These are phyloP conservation scores for Mucor indicus DNA, from an alignment of 371 early-diverging fungal genomes.

Conservation along the genomic window DNA sequence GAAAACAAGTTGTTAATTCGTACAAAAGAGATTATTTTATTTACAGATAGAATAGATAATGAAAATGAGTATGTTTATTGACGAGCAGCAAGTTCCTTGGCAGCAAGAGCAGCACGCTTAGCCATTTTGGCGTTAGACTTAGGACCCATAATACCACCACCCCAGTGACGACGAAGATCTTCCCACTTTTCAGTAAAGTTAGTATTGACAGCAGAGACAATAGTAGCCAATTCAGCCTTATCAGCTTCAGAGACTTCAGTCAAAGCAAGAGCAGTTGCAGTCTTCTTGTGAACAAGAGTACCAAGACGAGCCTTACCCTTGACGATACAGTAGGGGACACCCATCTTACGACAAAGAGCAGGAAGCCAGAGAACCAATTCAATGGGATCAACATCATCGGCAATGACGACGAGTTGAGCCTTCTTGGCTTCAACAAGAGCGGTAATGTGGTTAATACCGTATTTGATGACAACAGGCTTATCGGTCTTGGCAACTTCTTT, in stretches of 20 bases:
- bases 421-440: slow-evolving; percentile 98
- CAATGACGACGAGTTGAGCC: slow-evolving; percentile 98
- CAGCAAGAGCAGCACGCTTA: slow-evolving; percentile 75
- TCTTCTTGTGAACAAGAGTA: slow-evolving; percentile 99
- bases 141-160: slow-evolving; percentile 95
- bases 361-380: slow-evolving; percentile 99
- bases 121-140: slow-evolving; percentile 83
- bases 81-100: slow-evolving; percentile 63
- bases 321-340: slow-evolving; percentile 98
- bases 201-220: slow-evolving; percentile 90
- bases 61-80: slow-evolving; percentile 46
- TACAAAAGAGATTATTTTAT: no score
- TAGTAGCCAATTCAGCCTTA: slow-evolving; percentile 84
- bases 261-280: slow-evolving; percentile 95
- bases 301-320: slow-evolving; percentile 98
- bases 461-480: slow-evolving; percentile 97
- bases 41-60: no score
- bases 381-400: slow-evolving; percentile 99
- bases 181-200: slow-evolving; percentile 94
- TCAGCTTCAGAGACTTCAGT: slow-evolving; percentile 96
- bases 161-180: slow-evolving; percentile 89
- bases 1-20: no score
- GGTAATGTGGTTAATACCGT: slow-evolving; percentile 99
- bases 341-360: slow-evolving; percentile 99
- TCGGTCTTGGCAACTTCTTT: slow-evolving; percentile 84